Percentiles rank a stretch among this genome's conserved stretches.
phyloP scores from a whole-genome alignment of 2,329 filamentous ascomycete genomes.

The Fonsecaea nubica region DNA sequence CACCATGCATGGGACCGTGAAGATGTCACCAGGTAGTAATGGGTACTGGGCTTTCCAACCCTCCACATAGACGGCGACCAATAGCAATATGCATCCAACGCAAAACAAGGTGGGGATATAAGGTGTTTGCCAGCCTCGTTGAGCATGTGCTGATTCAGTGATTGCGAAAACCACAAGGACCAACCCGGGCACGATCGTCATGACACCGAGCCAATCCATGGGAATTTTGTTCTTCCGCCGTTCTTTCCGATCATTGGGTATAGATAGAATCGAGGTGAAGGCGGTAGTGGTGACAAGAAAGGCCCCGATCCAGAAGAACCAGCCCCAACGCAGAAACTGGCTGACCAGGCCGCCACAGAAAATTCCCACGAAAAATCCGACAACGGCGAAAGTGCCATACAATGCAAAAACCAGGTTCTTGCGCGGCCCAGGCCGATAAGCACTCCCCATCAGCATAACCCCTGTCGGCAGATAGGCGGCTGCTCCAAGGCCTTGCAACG shows the following conservation, averaged over 20 bases:
- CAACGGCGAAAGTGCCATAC: slow-evolving; percentile 60
- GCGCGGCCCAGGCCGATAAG: slow-evolving; percentile 70
- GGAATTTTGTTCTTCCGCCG: slow-evolving; percentile 50
- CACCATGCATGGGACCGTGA: slow-evolving; percentile 71
- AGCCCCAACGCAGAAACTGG: slow-evolving; percentile 64
- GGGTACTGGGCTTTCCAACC: slow-evolving; percentile 72
- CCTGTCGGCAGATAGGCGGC: slow-evolving; percentile 74
- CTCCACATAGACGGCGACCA: slow-evolving; percentile 71
- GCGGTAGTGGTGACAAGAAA: slow-evolving; percentile 58
- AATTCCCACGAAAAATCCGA: slow-evolving; percentile 64
- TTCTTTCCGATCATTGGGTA: slow-evolving; percentile 57
- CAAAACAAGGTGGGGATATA: slow-evolving; percentile 72
- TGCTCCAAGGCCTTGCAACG: slow-evolving; percentile 74
- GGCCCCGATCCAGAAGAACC: slow-evolving; percentile 72
- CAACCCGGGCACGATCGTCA: slow-evolving; percentile 68
- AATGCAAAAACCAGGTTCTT: slow-evolving; percentile 72
- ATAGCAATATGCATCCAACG: slow-evolving; percentile 66
- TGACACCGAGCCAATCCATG: slow-evolving; percentile 74
- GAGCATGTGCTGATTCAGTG: slow-evolving; percentile 73
- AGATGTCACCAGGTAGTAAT: slow-evolving; percentile 72
- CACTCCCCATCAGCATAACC: slow-evolving; percentile 69
- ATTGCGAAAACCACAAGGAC: slow-evolving; percentile 76
- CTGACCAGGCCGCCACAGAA: slow-evolving; percentile 68
- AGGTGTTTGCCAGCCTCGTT: slow-evolving; percentile 73
- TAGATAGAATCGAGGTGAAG: slow-evolving; percentile 54